A percentile compares a stretch with the other conserved stretches of the same genome.
Evolutionary conservation across 2,329 filamentous ascomycete genomes (phyloP).

Genomic region (Aspergillus arachidicola): DNA sequence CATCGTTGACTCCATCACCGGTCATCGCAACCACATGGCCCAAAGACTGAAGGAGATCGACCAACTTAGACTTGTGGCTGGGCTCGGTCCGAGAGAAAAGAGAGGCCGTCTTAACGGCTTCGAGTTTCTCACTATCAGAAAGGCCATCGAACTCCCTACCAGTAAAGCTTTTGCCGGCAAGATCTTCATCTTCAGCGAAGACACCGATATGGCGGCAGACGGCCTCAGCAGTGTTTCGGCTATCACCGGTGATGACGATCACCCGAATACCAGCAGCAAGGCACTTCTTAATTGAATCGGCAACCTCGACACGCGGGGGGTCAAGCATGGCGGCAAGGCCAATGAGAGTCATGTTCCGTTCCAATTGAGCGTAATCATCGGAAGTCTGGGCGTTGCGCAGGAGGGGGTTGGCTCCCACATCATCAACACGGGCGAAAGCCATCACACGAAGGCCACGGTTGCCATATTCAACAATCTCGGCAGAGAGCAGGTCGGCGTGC

Average conservation of each 20-base stretch:
- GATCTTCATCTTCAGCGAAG: conserved; percentile 78
- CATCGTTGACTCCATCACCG: conserved; percentile 97
- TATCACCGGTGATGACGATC: conserved; percentile 97
- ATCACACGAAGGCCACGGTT: conserved; percentile 93
- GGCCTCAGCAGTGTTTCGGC: conserved; percentile 94
- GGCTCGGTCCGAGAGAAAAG: conserved; percentile 97
- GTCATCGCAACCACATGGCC: conserved; percentile 99
- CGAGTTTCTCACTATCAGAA: conserved; percentile 74
- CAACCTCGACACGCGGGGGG: conserved; percentile 89
- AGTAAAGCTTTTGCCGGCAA: conserved; percentile 90
- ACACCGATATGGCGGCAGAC: conserved; percentile 98
- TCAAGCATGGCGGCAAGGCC: conserved; percentile 96
- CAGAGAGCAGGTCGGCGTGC: conserved; percentile 69
- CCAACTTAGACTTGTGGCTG: conserved; percentile 93
- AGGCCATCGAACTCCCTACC: conserved; percentile 92
- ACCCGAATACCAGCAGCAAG: conserved; percentile 92
- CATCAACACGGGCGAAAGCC: conserved; percentile 81
- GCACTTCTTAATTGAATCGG: conserved; percentile 82
- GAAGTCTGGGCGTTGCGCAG: conserved; percentile 77
- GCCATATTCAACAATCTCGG: conserved; percentile 85
- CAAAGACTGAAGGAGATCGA: conserved; percentile 89
- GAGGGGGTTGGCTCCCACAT: conserved; percentile 71
- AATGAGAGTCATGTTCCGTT: conserved; percentile 92
- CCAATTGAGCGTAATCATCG: conserved; percentile 79
- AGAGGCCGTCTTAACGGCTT: conserved; percentile 81